Percentiles rank a stretch among this genome's conserved stretches.
Evolutionary conservation across 768 basidiomycete genomes (phyloP).

Genomic region (Tricholoma terreum): DNA sequence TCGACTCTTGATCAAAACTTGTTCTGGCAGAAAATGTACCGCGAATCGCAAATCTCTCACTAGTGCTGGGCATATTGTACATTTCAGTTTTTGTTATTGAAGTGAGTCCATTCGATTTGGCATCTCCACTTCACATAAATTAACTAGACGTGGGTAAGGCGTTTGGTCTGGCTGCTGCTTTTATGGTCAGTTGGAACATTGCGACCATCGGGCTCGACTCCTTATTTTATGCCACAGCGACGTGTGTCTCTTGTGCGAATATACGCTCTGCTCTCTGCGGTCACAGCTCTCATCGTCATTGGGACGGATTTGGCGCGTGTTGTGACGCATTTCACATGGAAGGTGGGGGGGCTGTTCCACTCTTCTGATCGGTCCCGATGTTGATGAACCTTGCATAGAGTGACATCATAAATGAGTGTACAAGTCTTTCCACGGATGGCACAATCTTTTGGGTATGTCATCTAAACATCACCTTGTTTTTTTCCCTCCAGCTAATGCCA

Average conservation of each 20-base stretch:
- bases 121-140: not conserved
- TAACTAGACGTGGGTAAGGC: slow-evolving; percentile 19
- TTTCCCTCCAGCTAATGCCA: not conserved
- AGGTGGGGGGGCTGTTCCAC: slow-evolving; percentile 42
- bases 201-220: not conserved
- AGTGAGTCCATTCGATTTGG: slow-evolving; percentile 17
- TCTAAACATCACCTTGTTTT: not conserved
- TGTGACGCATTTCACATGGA: slow-evolving; percentile 65
- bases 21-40: slow-evolving; percentile 34
- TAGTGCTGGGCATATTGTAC: slow-evolving; percentile 61
- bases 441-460: slow-evolving; percentile 36
- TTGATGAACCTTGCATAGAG: slow-evolving; percentile 32
- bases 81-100: slow-evolving; percentile 49
- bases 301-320: slow-evolving; percentile 53
- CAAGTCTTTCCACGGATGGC: slow-evolving; percentile 31
- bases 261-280: slow-evolving; percentile 50
- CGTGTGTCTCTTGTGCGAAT: slow-evolving; percentile 48
- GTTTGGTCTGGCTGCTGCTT: slow-evolving; percentile 52
- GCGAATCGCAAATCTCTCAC: slow-evolving; percentile 50
- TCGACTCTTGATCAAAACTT: too few species aligned
- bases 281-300: slow-evolving; percentile 46
- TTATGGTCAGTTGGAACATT: slow-evolving; percentile 38
- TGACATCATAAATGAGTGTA: slow-evolving; percentile 58
- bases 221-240: slow-evolving; percentile 40
- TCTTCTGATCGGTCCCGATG: not conserved